phyloP scores from a whole-genome alignment of 768 basidiomycete species.

The Trametes meyenii region DNA sequence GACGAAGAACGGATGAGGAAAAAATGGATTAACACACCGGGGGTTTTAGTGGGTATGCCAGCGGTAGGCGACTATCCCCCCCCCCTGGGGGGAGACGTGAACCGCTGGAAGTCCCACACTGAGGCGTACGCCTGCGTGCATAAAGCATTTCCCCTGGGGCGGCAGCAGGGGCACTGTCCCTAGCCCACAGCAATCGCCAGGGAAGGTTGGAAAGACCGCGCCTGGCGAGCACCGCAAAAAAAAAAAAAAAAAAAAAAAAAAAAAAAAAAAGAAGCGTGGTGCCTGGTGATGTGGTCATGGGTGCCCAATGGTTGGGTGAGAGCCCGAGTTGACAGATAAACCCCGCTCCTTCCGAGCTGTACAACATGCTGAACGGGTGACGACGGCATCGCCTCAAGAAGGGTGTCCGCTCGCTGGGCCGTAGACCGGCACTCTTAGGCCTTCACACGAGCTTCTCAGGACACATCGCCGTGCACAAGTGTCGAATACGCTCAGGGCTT shows the following conservation, averaged over 20 bases:
- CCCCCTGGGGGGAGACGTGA: too few species aligned
- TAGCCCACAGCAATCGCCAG: too few species aligned
- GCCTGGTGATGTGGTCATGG: too few species aligned
- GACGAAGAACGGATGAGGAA: not conserved
- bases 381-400: slow-evolving; percentile 4
- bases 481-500: not conserved
- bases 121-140: too few species aligned
- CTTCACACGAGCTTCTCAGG: not conserved
- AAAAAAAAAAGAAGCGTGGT: too few species aligned
- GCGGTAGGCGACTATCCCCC: too few species aligned
- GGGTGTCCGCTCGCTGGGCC: not conserved
- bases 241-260: too few species aligned
- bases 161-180: too few species aligned
- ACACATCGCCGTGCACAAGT: not conserved
- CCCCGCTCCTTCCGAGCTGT: not conserved
- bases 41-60: not conserved
- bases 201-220: too few species aligned
- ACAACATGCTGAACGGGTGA: not conserved
- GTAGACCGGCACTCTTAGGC: not conserved
- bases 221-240: too few species aligned
- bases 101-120: too few species aligned
- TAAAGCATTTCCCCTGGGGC: too few species aligned
- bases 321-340: not conserved
- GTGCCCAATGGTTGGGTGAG: not conserved
- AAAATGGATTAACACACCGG: not conserved